A percentile compares a stretch with the other conserved stretches of the same genome.
These are phyloP conservation scores for Malassezia arunalokei DNA, from an alignment of 1,284 basidiomycete species.

Conservation along the genomic window DNA sequence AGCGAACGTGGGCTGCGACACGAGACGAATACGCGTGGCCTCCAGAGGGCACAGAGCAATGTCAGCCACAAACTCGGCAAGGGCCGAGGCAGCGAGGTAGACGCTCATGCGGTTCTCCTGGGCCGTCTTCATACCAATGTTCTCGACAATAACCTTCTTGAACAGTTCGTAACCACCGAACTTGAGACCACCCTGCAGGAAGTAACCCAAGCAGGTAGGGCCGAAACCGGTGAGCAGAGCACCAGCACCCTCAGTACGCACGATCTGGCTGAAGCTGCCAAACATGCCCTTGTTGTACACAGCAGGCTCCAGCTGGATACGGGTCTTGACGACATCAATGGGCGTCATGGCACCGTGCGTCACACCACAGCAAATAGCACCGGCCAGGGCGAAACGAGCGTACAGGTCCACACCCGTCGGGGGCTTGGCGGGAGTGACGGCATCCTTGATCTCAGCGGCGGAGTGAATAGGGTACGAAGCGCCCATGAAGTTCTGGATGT, in stretches of 20 bases:
- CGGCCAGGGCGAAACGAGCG: constrained; percentile 59
- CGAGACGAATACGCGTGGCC: constrained; percentile 46
- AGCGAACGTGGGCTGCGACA: constrained; percentile 44
- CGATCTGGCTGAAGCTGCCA: constrained; percentile 42
- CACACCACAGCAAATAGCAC: constrained; percentile 74
- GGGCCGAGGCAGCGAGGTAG: constrained; percentile 43
- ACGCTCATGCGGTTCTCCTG: constrained; percentile 41
- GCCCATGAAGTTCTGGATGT: constrained; percentile 15
- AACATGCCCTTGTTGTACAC: constrained; percentile 52
- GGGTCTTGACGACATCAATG: constrained; percentile 59
- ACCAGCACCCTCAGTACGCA: constrained; percentile 40
- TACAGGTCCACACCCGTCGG: constrained; percentile 45
- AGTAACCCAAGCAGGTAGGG: constrained; percentile 44
- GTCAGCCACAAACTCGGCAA: constrained; percentile 46
- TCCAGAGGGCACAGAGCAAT: constrained; percentile 46
- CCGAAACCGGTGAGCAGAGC: constrained; percentile 45
- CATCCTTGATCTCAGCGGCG: constrained; percentile 18
- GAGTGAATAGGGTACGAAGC: constrained; percentile 33
- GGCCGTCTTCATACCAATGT: constrained; percentile 41
- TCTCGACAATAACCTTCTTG: constrained; percentile 43
- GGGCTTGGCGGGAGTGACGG: not conserved
- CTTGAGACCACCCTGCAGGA: constrained; percentile 46
- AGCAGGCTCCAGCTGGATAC: constrained; percentile 73
- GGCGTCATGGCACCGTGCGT: constrained; percentile 60
- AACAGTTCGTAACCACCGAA: constrained; percentile 46